Evolutionary conservation across 2,329 filamentous ascomycete species (phyloP).

Genomic region (Penicillium digitatum): DNA sequence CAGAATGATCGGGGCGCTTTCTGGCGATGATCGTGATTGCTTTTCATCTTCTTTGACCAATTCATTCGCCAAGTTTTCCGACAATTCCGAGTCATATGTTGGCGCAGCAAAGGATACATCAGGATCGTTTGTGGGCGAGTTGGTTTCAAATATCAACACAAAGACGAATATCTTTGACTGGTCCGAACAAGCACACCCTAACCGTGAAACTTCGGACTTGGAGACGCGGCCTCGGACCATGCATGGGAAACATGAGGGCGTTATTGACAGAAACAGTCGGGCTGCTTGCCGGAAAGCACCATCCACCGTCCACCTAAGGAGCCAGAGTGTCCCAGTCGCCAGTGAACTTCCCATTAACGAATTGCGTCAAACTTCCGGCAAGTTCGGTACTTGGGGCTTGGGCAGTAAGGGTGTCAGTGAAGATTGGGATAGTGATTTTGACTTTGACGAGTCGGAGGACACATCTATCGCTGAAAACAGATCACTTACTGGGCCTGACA

Average conservation of each 20-base stretch:
- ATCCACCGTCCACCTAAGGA: constrained; percentile 59
- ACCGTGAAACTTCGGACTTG: constrained; percentile 51
- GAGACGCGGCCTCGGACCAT: constrained; percentile 59
- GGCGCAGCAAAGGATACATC: constrained; percentile 3
- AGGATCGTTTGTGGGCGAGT: constrained; percentile 21
- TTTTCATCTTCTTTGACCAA: constrained; percentile 5
- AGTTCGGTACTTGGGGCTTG: constrained; percentile 65
- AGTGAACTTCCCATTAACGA: constrained; percentile 49
- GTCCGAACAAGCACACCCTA: constrained; percentile 56
- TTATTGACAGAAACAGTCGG: constrained; percentile 54
- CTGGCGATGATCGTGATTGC: constrained; percentile 20
- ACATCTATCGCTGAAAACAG: constrained; percentile 42
- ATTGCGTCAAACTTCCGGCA: constrained; percentile 50
- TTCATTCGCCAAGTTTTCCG: constrained; percentile 9
- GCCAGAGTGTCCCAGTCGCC: constrained; percentile 62
- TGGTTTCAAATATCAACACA: constrained; percentile 34
- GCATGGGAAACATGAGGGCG: constrained; percentile 57
- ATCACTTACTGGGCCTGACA: constrained; percentile 21
- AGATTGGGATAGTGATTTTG: constrained; percentile 67
- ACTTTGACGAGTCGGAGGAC: constrained; percentile 56
- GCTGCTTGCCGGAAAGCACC: constrained; percentile 55
- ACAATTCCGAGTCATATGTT: neutral
- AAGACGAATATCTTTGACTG: constrained; percentile 61
- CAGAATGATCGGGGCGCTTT: constrained; percentile 30
- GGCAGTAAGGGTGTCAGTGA: constrained; percentile 63